These are phyloP conservation scores for Ampelomyces quisqualis DNA, from an alignment of 2,329 filamentous ascomycete genomes.

Conservation along the genomic window DNA sequence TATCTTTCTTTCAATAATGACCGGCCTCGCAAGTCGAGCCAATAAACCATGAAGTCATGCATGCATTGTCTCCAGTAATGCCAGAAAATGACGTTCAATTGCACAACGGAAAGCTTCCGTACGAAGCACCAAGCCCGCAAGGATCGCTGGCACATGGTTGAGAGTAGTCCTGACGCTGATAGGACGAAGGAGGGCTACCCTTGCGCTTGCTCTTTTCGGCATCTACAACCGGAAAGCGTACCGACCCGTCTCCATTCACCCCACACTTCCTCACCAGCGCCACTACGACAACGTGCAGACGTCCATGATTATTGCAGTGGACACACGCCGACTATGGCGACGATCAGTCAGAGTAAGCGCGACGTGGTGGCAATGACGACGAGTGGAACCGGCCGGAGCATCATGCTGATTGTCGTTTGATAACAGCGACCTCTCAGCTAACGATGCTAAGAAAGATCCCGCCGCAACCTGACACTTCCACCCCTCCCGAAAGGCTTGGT, in stretches of 20 bases:
- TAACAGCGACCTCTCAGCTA: constrained; percentile 21
- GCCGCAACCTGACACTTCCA: constrained; percentile 29
- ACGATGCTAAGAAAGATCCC: constrained; percentile 26
- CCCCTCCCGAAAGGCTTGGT: constrained; percentile 29
- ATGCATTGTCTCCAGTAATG: too few relatives aligned
- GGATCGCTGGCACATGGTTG: too few relatives aligned
- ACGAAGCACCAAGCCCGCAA: too few relatives aligned
- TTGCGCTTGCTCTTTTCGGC: constrained; percentile 17
- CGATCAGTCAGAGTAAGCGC: not conserved
- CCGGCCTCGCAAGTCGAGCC: too few relatives aligned
- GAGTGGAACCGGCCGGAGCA: constrained; percentile 2
- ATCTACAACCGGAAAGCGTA: constrained; percentile 33
- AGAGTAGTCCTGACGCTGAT: constrained; percentile 2
- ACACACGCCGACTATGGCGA: constrained; percentile 7
- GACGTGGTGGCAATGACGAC: not conserved
- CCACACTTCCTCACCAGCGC: constrained; percentile 30
- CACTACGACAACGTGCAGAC: too few relatives aligned
- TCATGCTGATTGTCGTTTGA: constrained; percentile 13
- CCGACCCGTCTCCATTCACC: constrained; percentile 25
- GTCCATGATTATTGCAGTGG: too few relatives aligned
- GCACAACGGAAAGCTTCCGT: not conserved
- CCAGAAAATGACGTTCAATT: too few relatives aligned
- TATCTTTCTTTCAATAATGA: too few relatives aligned
- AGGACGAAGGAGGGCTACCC: constrained; percentile 3
- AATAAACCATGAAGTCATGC: too few relatives aligned